phyloP scores from a whole-genome alignment of 768 basidiomycete genomes.

The Russula brevipes region DNA sequence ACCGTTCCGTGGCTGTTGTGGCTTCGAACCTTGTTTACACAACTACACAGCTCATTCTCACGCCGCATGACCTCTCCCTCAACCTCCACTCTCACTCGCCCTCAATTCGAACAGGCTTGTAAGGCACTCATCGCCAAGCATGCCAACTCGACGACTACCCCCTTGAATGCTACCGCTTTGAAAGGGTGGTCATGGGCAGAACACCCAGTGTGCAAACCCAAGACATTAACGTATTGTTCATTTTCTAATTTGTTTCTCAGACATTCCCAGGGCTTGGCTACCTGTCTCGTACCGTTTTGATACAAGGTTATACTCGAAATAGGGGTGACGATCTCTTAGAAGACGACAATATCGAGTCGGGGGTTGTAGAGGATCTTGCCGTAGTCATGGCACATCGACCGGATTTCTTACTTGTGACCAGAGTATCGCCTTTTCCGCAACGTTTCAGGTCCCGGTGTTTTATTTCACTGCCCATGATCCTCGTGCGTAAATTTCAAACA shows the following conservation, averaged over 20 bases:
- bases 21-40: constrained; percentile 57
- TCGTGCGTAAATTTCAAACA: constrained; percentile 46
- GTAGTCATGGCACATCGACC: constrained; percentile 37
- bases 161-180: constrained; percentile 15
- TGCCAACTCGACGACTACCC: not conserved
- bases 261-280: constrained; percentile 31
- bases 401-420: constrained; percentile 47
- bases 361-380: constrained; percentile 26
- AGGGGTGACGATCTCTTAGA: not conserved
- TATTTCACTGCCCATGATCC: constrained; percentile 69
- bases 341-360: constrained; percentile 22
- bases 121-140: constrained; percentile 43
- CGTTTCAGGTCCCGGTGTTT: constrained; percentile 77
- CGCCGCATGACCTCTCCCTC: constrained; percentile 29
- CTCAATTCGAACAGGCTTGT: constrained; percentile 57
- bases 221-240: not conserved
- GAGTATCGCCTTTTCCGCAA: constrained; percentile 69
- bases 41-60: constrained; percentile 42
- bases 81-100: constrained; percentile 49
- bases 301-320: constrained; percentile 17
- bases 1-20: constrained; percentile 35
- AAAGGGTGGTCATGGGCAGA: constrained; percentile 60
- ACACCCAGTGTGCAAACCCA: constrained; percentile 42
- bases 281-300: constrained; percentile 28
- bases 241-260: constrained; percentile 25